Percentiles rank a stretch among this genome's conserved stretches.
phyloP scores from a whole-genome alignment of 2,329 filamentous ascomycete species.

The Lachnellula hyalina region DNA sequence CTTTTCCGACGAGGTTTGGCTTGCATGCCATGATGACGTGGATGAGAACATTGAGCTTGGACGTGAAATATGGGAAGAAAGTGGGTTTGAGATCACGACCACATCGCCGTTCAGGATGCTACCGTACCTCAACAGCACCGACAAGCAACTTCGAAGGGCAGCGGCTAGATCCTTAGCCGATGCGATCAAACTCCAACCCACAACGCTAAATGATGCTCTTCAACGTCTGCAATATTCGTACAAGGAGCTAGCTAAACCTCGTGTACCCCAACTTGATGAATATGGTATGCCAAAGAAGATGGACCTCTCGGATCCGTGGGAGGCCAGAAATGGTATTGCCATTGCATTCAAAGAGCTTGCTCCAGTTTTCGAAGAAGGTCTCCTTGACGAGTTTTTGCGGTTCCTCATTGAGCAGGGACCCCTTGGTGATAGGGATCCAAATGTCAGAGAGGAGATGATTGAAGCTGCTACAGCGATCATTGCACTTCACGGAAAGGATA shows the following conservation, averaged over 20 bases:
- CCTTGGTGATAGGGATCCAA: slow-evolving; percentile 72
- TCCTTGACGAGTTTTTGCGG: slow-evolving; percentile 71
- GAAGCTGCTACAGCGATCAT: slow-evolving; percentile 82
- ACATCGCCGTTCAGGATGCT: slow-evolving; percentile 64
- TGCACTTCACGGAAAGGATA: slow-evolving; percentile 69
- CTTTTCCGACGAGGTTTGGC: slow-evolving; percentile 88
- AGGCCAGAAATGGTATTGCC: slow-evolving; percentile 82
- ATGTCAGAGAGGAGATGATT: slow-evolving; percentile 84
- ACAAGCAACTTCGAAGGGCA: slow-evolving; percentile 76
- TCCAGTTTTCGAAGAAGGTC: slow-evolving; percentile 58
- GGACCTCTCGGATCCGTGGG: slow-evolving; percentile 85
- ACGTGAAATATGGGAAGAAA: slow-evolving; percentile 91
- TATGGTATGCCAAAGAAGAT: slow-evolving; percentile 93
- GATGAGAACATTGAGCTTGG: slow-evolving; percentile 82
- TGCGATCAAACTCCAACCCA: slow-evolving; percentile 56
- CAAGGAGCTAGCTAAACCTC: slow-evolving; percentile 72
- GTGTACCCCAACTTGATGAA: slow-evolving; percentile 78
- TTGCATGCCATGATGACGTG: slow-evolving; percentile 86
- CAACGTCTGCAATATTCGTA: slow-evolving; percentile 66
- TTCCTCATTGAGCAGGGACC: slow-evolving; percentile 85
- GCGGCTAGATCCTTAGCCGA: slow-evolving; percentile 78
- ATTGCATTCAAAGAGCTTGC: slow-evolving; percentile 81
- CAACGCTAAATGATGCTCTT: slow-evolving; percentile 58
- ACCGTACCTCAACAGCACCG: slow-evolving; percentile 73
- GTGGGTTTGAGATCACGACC: slow-evolving; percentile 65